Conservation (phyloP, 2,329 filamentous ascomycete genomes). For the Aspergillus fructus region DNA sequence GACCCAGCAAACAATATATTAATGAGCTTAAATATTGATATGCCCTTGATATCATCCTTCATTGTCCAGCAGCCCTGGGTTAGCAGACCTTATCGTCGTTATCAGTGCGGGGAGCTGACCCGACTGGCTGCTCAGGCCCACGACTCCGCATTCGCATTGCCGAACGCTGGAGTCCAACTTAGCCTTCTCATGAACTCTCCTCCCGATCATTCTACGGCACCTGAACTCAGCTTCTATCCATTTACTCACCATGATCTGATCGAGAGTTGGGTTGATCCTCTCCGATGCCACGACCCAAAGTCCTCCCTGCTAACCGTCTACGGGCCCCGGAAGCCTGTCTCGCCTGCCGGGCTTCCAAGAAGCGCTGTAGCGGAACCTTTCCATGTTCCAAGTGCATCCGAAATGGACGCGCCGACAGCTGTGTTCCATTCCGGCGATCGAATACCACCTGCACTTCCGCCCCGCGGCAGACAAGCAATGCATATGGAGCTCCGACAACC, state of each 20-base stretch:
- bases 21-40: no score
- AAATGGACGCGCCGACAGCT: slow-evolving; percentile 44
- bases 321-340: slow-evolving; percentile 52
- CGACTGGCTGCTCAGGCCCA: neutral
- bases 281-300: slow-evolving; percentile 54
- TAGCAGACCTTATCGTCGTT: neutral
- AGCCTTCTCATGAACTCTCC: neutral
- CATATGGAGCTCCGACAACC: neutral
- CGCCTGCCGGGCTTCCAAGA: slow-evolving; percentile 51
- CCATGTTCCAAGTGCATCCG: slow-evolving; percentile 51
- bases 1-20: no score
- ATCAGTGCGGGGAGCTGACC: neutral
- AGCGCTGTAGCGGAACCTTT: slow-evolving; percentile 50
- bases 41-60: no score
- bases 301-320: slow-evolving; percentile 50
- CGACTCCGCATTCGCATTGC: neutral
- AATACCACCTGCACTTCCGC: neutral
- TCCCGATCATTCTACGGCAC: no score
- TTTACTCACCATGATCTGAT: neutral
- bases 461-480: neutral
- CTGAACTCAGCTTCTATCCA: neutral
- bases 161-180: neutral
- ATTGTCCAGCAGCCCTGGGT: no score
- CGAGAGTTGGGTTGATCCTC: neutral
- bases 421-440: slow-evolving; percentile 23